Percentiles rank a stretch among this genome's conserved stretches.
Conservation (phyloP, 306 rosid species). For the Dalbergia oliveri region DNA sequence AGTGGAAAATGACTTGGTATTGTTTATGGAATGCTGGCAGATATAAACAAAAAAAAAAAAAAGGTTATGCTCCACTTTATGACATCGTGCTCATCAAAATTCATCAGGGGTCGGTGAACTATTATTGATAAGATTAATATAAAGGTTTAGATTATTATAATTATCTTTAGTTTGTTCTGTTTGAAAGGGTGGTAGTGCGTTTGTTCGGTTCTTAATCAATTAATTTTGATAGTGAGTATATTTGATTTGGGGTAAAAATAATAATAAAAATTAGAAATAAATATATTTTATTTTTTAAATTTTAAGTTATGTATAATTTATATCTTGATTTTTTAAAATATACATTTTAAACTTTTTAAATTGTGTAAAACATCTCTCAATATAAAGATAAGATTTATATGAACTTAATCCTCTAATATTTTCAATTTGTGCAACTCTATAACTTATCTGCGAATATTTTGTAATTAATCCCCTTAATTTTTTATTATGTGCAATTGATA, state of each 20-base stretch:
- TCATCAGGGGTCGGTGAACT: constrained; percentile 27
- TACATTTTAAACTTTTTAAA: too few species aligned
- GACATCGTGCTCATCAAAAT: constrained; percentile 35
- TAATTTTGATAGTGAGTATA: not conserved
- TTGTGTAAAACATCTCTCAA: too few species aligned
- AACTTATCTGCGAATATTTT: too few species aligned
- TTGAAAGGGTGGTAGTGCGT: constrained; percentile 1
- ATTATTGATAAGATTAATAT: constrained; percentile 10
- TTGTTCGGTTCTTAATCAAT: not conserved
- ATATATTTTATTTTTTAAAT: too few species aligned
- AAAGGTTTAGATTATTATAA: constrained; percentile 22
- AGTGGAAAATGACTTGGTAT: constrained; percentile 2
- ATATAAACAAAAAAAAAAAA: not conserved
- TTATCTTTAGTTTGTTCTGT: not conserved
- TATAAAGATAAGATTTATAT: too few species aligned
- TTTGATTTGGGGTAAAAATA: not conserved
- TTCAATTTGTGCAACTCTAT: too few species aligned
- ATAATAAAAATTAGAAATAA: too few species aligned
- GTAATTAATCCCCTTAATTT: too few species aligned
- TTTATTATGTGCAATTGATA: too few species aligned
- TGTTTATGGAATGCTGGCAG: not conserved
- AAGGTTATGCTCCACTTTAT: not conserved
- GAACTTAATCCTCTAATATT: too few species aligned
- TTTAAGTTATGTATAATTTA: too few species aligned
- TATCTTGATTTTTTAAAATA: too few species aligned